A percentile compares a stretch with the other conserved stretches of the same genome.
Conservation (phyloP, 2,329 filamentous ascomycete genomes). For the Geoglossum cookeanum region DNA sequence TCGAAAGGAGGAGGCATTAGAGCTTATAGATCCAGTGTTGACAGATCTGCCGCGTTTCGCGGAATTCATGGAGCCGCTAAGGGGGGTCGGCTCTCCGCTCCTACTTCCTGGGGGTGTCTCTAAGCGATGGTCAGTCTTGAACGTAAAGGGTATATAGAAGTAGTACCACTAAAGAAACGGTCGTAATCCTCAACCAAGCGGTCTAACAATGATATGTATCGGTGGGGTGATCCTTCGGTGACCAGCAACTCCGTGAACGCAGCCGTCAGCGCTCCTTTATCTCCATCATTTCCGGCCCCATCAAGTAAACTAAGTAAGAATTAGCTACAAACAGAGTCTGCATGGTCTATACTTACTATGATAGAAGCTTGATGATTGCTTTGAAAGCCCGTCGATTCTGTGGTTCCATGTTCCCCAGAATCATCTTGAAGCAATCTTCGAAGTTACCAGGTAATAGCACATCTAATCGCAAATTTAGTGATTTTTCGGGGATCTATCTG, state of each 20-base stretch:
- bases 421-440: slow-evolving; percentile 35
- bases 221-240: slow-evolving; percentile 53
- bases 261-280: slow-evolving; percentile 69
- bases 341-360: slow-evolving; percentile 29
- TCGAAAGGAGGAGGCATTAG: slow-evolving; percentile 70
- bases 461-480: slow-evolving; percentile 2
- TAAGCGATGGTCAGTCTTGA: not conserved
- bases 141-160: slow-evolving; percentile 9
- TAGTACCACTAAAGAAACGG: slow-evolving; percentile 56
- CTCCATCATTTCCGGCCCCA: slow-evolving; percentile 77
- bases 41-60: slow-evolving; percentile 39
- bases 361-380: slow-evolving; percentile 65
- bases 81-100: slow-evolving; percentile 18
- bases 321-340: not conserved
- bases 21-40: slow-evolving; percentile 56
- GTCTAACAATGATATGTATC: slow-evolving; percentile 78
- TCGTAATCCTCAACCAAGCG: slow-evolving; percentile 79
- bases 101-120: slow-evolving; percentile 15
- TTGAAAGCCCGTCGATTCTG: slow-evolving; percentile 59
- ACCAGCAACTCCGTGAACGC: slow-evolving; percentile 80
- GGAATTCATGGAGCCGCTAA: slow-evolving; percentile 41
- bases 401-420: slow-evolving; percentile 32
- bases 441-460: slow-evolving; percentile 22
- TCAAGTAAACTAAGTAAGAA: slow-evolving; percentile 42
- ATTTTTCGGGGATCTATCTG: slow-evolving; percentile 9